Conservation (phyloP, 192 early-diverging fungal species). For the Nowakowskiella sp. region DNA sequence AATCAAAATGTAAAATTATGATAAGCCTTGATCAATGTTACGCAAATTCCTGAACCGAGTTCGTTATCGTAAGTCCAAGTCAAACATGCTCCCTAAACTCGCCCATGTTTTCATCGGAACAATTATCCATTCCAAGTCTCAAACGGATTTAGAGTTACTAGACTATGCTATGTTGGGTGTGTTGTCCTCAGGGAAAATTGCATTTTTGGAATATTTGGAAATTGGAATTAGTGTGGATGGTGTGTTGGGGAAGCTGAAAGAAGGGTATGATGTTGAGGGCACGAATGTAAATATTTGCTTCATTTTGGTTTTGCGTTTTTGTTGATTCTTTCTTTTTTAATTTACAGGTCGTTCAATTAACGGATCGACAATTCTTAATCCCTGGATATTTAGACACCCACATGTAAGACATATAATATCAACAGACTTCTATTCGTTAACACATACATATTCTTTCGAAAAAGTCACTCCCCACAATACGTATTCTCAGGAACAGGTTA, state of each 20-base stretch:
- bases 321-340: background rate
- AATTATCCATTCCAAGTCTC: background rate
- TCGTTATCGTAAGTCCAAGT: too few relatives aligned
- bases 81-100: too few relatives aligned
- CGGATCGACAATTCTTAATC: slow-evolving; percentile 62
- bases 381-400: slow-evolving; percentile 94
- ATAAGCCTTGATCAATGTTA: too few relatives aligned
- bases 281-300: too few relatives aligned
- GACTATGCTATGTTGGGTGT: slow-evolving; percentile 1
- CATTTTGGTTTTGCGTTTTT: too few relatives aligned
- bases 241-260: too few relatives aligned
- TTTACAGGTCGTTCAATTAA: slow-evolving; percentile 23
- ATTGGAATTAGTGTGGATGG: too few relatives aligned
- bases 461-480: slow-evolving; percentile 80
- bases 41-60: too few relatives aligned
- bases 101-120: background rate
- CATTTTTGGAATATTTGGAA: too few relatives aligned
- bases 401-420: slow-evolving; percentile 38
- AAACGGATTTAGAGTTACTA: background rate
- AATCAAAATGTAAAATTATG: too few relatives aligned
- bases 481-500: slow-evolving; percentile 81
- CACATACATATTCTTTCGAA: background rate
- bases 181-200: too few relatives aligned
- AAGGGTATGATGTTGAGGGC: too few relatives aligned
- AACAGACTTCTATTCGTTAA: background rate